These are phyloP conservation scores for Dactylonectria macrodidyma DNA, from an alignment of 2,329 filamentous ascomycete species.

Conservation along the genomic window DNA sequence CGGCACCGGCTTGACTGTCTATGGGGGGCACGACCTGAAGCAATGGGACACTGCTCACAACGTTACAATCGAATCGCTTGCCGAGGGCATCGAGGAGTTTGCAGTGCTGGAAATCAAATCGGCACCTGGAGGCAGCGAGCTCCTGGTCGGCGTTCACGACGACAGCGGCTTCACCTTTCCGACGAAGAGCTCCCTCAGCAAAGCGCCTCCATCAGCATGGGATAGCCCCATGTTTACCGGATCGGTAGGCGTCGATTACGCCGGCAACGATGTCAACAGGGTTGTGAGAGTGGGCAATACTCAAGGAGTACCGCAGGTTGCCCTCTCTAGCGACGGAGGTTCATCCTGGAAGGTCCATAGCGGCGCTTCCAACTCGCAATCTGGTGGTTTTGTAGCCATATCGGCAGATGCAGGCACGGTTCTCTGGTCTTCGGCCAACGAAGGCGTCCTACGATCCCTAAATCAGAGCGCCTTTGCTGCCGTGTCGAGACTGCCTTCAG, in stretches of 20 bases:
- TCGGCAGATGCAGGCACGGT: conserved; percentile 66
- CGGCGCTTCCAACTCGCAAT: conserved; percentile 59
- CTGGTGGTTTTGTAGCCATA: conserved; percentile 63
- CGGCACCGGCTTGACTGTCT: conserved; percentile 69
- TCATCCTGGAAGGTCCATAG: conserved; percentile 62
- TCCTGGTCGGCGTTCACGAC: conserved; percentile 67
- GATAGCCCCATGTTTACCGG: conserved; percentile 63
- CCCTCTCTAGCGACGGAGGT: conserved; percentile 65
- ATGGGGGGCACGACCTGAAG: conserved; percentile 67
- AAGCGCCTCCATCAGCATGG: conserved; percentile 61
- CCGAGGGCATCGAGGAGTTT: conserved; percentile 69
- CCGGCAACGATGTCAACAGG: conserved; percentile 60
- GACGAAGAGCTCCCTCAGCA: conserved; percentile 54
- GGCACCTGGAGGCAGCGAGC: conserved; percentile 64
- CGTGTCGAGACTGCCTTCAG: conserved; percentile 60
- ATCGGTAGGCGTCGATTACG: conserved; percentile 64
- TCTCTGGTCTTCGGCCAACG: conserved; percentile 61
- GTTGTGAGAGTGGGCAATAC: conserved; percentile 66
- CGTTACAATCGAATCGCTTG: conserved; percentile 65
- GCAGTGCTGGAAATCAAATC: conserved; percentile 65
- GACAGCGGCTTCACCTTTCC: conserved; percentile 67
- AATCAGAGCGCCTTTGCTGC: conserved; percentile 57
- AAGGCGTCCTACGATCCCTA: conserved; percentile 58
- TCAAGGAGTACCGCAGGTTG: conserved; percentile 60
- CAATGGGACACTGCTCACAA: conserved; percentile 67